Conservation (phyloP, 2,329 filamentous ascomycete species). For the Ophiostoma sp. region DNA sequence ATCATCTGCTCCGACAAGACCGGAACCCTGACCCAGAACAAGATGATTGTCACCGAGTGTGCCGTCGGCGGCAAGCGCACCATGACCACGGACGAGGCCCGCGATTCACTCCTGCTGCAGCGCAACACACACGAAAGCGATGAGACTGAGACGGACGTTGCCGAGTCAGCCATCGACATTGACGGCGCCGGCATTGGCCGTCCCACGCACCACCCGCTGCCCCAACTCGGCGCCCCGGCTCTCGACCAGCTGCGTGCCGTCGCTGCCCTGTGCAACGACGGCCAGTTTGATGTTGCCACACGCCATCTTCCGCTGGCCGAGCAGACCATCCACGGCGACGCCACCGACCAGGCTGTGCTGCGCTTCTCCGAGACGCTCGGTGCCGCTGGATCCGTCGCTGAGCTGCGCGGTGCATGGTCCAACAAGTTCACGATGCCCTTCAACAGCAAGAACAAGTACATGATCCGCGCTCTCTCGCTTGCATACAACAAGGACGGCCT, state of each 20-base stretch:
- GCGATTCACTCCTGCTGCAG: constrained; percentile 36
- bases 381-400: constrained; percentile 42
- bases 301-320: constrained; percentile 53
- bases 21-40: constrained; percentile 64
- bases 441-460: constrained; percentile 81
- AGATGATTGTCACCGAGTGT: constrained; percentile 68
- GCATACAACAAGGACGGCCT: constrained; percentile 35
- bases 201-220: constrained; percentile 31
- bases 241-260: constrained; percentile 57
- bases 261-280: constrained; percentile 66
- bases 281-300: constrained; percentile 65
- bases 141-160: constrained; percentile 13
- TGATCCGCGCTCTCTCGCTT: constrained; percentile 58
- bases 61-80: constrained; percentile 52
- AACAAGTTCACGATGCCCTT: constrained; percentile 65
- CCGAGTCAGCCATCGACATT: constrained; percentile 11
- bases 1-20: constrained; percentile 76
- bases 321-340: constrained; percentile 65
- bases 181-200: constrained; percentile 26
- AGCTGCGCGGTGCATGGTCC: constrained; percentile 58
- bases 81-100: constrained; percentile 48
- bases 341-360: constrained; percentile 69
- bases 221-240: constrained; percentile 29
- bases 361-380: constrained; percentile 64
- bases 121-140: constrained; percentile 25